Evolutionary conservation across 2,329 filamentous ascomycete species (phyloP), one percentile per base, ranked within the genome.

Genomic region (Aspergillus awamori): DNA sequence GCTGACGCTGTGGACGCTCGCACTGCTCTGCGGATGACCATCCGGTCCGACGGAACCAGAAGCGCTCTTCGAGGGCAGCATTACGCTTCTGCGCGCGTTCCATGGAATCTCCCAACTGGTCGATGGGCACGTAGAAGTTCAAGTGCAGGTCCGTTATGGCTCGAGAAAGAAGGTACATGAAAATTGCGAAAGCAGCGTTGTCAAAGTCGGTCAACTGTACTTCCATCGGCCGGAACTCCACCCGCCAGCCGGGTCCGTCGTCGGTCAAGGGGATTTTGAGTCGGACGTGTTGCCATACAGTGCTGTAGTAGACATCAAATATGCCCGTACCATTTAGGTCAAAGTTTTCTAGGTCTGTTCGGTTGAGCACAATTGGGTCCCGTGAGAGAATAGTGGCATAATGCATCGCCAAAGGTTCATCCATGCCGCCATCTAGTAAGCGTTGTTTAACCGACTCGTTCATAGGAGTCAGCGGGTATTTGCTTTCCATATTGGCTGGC

Each of bases 161-260:
- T 20, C 93, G 86, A 0, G 93, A 96, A 63, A 97, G 87, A 20
- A 97, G 84, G 4, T 96, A 93, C 72, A 96, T 93, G 79, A 97
- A 97, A 65, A 97, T 91, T 20, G 90, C 87, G 72, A 97, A 96
- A 2, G 93, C 93, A 0, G 93, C 93, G 71, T 97, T 97, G 74
- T 96, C 93, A 70, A 96, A 96, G 74, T 97, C 93, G 5, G 92
- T 97, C 64, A 96, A 86, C 74, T 97, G 93, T 61, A 96, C 95
- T 79, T 97, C 93, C 93, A 97, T 97, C 3, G 92, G 89, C 5
- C 93, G 86, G 76, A 97, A 96, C 78, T 97, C 93, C 58, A 97
- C 92, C 22, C 93, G 87, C 93, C 93, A 97, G 55, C 93, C 93
- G 71, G 92, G 96, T 71, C 89, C 91, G 69, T 89, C 92, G 65